Evolutionary conservation across 2,329 filamentous ascomycete species (phyloP).

Genomic region (Bimuria novae-zelandiae): DNA sequence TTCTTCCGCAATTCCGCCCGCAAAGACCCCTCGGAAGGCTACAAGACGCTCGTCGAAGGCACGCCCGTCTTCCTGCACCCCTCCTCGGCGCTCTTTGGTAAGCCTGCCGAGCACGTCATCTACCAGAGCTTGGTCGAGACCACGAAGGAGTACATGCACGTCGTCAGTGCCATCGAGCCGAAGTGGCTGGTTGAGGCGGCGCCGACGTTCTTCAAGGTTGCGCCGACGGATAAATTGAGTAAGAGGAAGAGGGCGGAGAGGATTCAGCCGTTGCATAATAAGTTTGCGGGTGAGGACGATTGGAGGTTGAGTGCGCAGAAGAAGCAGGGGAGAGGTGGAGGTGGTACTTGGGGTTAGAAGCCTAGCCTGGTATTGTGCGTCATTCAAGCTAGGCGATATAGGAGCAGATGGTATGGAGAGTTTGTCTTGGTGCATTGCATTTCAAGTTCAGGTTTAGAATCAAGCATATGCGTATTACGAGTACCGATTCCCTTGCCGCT

Average conservation of each 20-base stretch:
- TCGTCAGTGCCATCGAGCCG: slow-evolving; percentile 88
- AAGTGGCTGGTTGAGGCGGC: slow-evolving; percentile 93
- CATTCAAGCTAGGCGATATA: neutral
- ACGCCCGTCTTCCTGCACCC: slow-evolving; percentile 96
- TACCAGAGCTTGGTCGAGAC: slow-evolving; percentile 91
- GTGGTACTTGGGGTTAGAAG: slow-evolving; percentile 87
- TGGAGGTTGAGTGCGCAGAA: slow-evolving; percentile 91
- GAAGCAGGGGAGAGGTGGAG: slow-evolving; percentile 81
- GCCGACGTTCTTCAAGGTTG: slow-evolving; percentile 99
- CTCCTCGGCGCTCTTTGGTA: slow-evolving; percentile 87
- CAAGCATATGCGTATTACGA: no score
- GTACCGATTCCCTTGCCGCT: neutral
- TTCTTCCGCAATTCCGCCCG: slow-evolving; percentile 96
- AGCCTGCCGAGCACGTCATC: slow-evolving; percentile 94
- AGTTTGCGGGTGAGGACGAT: slow-evolving; percentile 89
- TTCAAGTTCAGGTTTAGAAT: no score
- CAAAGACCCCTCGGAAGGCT: slow-evolving; percentile 95
- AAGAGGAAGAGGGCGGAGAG: slow-evolving; percentile 93
- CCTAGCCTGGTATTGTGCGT: neutral
- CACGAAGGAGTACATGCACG: slow-evolving; percentile 98
- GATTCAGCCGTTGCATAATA: slow-evolving; percentile 93
- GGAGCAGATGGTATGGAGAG: no score
- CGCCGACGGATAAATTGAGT: slow-evolving; percentile 80
- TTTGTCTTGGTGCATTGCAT: no score
- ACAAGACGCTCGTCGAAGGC: slow-evolving; percentile 95